A percentile compares a stretch with the other conserved stretches of the same genome.
Conservation (phyloP, 1,284 basidiomycete genomes). For the Ustilago curta region DNA sequence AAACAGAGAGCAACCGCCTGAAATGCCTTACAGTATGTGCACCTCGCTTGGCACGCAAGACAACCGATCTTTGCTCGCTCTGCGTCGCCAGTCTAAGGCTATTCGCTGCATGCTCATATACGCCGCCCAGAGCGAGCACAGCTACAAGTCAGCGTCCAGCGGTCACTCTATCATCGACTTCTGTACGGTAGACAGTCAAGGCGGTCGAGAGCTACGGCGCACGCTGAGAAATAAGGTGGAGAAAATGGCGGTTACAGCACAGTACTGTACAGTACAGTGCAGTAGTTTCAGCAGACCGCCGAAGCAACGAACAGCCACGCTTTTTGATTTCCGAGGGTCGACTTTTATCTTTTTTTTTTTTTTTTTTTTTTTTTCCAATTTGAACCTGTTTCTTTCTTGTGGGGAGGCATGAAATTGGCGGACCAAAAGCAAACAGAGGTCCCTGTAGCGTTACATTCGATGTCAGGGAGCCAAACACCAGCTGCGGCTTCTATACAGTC, state of each 20-base stretch:
- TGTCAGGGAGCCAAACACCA: no score
- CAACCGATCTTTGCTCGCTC: no score
- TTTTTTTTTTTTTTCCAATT: background rate
- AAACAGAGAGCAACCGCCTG: no score
- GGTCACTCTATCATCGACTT: background rate
- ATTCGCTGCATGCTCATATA: no score
- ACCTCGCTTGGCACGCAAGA: conserved; percentile 1
- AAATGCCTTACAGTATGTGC: background rate
- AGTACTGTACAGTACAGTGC: no score
- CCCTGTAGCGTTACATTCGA: no score
- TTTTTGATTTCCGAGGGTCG: background rate
- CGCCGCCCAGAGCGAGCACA: no score
- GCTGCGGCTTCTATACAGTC: no score
- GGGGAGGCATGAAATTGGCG: no score
- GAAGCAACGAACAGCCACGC: background rate
- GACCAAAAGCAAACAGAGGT: no score
- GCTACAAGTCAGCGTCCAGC: no score
- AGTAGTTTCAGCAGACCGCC: background rate
- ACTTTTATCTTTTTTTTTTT: background rate
- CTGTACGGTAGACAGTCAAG: background rate
- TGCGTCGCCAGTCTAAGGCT: background rate
- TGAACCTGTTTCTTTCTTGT: background rate
- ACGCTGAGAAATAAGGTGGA: background rate
- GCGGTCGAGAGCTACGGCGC: background rate
- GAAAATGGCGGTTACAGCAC: background rate